Conservation (phyloP, 257 asterid species). For the Solanum chiquidenum region DNA sequence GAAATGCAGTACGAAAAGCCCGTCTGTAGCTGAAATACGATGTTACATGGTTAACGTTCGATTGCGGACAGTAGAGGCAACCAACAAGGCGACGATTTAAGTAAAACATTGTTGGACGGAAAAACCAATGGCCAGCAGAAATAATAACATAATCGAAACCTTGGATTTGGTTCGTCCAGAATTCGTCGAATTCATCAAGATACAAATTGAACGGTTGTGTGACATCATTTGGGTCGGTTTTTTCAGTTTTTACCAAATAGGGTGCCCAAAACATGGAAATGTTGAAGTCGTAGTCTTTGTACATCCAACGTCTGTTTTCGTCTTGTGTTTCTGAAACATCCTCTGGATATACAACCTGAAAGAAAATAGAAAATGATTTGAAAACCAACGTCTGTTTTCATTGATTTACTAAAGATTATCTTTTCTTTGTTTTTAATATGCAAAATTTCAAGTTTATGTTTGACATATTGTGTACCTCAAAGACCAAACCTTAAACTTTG, state of each 20-base stretch:
- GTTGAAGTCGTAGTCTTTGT: slow-evolving; percentile 54
- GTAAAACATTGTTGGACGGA: slow-evolving; percentile 75
- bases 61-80: slow-evolving; percentile 63
- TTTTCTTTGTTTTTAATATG: neutral
- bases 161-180: slow-evolving; percentile 38
- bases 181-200: slow-evolving; percentile 63
- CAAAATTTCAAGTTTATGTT: neutral
- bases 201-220: slow-evolving; percentile 47
- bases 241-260: slow-evolving; percentile 38
- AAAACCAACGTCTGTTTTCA: neutral
- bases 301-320: slow-evolving; percentile 54
- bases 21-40: slow-evolving; percentile 64
- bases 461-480: neutral
- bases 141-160: slow-evolving; percentile 54
- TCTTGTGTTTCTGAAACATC: slow-evolving; percentile 39
- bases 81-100: slow-evolving; percentile 34
- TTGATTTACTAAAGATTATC: neutral
- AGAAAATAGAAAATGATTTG: neutral
- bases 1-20: slow-evolving; percentile 70
- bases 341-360: slow-evolving; percentile 42
- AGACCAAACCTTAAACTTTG: neutral
- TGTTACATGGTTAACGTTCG: slow-evolving; percentile 33
- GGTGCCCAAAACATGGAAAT: slow-evolving; percentile 83
- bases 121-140: slow-evolving; percentile 94
- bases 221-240: slow-evolving; percentile 35